Evolutionary conservation across 1,284 basidiomycete species (phyloP).

Genomic region (Peniophora sp.): DNA sequence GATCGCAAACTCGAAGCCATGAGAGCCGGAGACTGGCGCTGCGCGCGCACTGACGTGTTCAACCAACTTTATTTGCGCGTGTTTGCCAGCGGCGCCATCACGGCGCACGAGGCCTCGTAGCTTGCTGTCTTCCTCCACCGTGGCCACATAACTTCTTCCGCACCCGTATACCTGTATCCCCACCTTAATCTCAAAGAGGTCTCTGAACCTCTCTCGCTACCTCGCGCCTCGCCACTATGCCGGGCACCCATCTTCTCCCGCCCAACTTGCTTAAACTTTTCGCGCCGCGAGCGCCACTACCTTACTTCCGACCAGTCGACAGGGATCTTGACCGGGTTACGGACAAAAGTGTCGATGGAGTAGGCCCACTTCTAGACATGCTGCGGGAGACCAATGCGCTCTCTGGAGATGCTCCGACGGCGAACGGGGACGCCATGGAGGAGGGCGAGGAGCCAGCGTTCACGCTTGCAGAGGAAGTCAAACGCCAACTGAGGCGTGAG

Average conservation of each 20-base stretch:
- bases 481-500: conserved; percentile 71
- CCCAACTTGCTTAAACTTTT: conserved; percentile 94
- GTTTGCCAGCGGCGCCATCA: too few relatives aligned
- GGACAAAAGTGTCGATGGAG: conserved; percentile 65
- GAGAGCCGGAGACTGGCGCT: too few relatives aligned
- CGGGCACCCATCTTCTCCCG: conserved; percentile 82
- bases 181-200: too few relatives aligned
- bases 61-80: too few relatives aligned
- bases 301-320: conserved; percentile 78
- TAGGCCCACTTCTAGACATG: conserved; percentile 64
- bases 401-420: conserved; percentile 14
- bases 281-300: conserved; percentile 82
- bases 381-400: conserved; percentile 74
- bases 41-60: too few relatives aligned
- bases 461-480: conserved; percentile 72
- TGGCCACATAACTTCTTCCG: too few relatives aligned
- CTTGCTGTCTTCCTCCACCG: too few relatives aligned
- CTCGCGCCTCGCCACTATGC: conserved; percentile 36
- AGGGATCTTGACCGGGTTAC: conserved; percentile 72
- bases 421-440: conserved; percentile 52
- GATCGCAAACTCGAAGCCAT: too few relatives aligned
- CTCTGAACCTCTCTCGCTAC: too few relatives aligned
- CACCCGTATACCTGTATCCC: too few relatives aligned
- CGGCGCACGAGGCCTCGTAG: too few relatives aligned
- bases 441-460: conserved; percentile 75